A percentile compares a stretch with the other conserved stretches of the same genome.
Conservation (phyloP, 805 yeast species). For the Komagataella ulmi region DNA sequence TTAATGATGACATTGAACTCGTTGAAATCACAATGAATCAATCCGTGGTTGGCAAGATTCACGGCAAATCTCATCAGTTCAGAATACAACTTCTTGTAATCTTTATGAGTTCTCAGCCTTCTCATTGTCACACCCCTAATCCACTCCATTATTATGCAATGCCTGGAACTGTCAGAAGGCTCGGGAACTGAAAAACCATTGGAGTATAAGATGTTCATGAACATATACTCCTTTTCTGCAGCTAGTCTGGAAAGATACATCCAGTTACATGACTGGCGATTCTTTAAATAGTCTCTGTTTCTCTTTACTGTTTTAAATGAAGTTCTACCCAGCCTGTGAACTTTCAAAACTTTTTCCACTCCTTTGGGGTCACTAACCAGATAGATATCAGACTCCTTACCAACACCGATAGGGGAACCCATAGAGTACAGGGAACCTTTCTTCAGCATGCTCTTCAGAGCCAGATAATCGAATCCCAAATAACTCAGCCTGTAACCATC, state of each 20-base stretch:
- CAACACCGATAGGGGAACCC: constrained; percentile 88
- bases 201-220: constrained; percentile 61
- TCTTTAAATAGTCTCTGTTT: constrained; percentile 78
- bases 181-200: constrained; percentile 80
- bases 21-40: constrained; percentile 95
- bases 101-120: constrained; percentile 55
- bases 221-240: constrained; percentile 84
- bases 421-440: constrained; percentile 63
- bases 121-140: constrained; percentile 88
- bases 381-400: constrained; percentile 94
- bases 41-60: constrained; percentile 71
- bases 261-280: constrained; percentile 73
- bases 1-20: constrained; percentile 90
- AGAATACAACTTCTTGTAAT: constrained; percentile 62
- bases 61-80: constrained; percentile 82
- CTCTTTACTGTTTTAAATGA: constrained; percentile 88
- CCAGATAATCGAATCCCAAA: constrained; percentile 86
- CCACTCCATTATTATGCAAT: constrained; percentile 86
- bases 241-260: constrained; percentile 84
- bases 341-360: constrained; percentile 56
- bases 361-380: constrained; percentile 63
- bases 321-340: constrained; percentile 88
- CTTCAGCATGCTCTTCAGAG: constrained; percentile 71
- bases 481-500: constrained; percentile 89
- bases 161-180: constrained; percentile 84